phyloP scores from a whole-genome alignment of 352 stramenopile species.

The Hyaloperonospora arabidopsidis region DNA sequence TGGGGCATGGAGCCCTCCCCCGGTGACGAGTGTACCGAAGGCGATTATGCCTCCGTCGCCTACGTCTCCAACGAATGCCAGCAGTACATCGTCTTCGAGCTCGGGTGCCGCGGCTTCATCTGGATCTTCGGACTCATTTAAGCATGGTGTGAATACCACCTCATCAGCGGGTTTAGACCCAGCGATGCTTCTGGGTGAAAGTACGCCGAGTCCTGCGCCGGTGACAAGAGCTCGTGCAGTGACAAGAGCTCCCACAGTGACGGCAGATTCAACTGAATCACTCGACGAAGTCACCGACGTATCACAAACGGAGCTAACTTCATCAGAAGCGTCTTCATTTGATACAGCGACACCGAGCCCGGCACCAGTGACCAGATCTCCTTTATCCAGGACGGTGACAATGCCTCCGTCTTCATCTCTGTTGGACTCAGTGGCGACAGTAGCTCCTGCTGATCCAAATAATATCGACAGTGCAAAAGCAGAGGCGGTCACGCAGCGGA shows the following conservation, averaged over 20 bases:
- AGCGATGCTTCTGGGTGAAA: conserved; percentile 13
- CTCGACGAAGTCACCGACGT: conserved; percentile 10
- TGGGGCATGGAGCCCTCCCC: conserved; percentile 18
- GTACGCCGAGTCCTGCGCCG: conserved; percentile 24
- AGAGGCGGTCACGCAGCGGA: conserved; percentile 22
- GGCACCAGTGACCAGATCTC: conserved; percentile 17
- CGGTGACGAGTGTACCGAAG: conserved; percentile 17
- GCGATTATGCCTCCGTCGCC: conserved; percentile 14
- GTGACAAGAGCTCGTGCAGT: conserved; percentile 27
- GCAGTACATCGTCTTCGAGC: conserved; percentile 10
- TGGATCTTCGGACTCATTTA: conserved; percentile 11
- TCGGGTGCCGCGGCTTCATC: conserved; percentile 11
- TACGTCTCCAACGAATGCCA: conserved; percentile 4
- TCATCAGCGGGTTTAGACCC: conserved; percentile 5
- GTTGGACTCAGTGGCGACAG: conserved; percentile 25
- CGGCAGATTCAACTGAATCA: conserved; percentile 6
- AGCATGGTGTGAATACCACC: conserved; percentile 3
- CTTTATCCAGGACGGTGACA: conserved; percentile 8
- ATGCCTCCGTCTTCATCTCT: conserved; percentile 18
- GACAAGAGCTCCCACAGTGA: conserved; percentile 18
- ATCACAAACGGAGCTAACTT: conserved; percentile 15
- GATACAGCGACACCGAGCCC: conserved; percentile 14
- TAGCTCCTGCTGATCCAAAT: conserved; percentile 24
- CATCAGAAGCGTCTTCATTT: conserved; percentile 6
- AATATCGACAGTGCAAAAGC: conserved; percentile 23